Conservation (phyloP, 2,329 filamentous ascomycete genomes). For the Pseudogymnoascus sp. region DNA sequence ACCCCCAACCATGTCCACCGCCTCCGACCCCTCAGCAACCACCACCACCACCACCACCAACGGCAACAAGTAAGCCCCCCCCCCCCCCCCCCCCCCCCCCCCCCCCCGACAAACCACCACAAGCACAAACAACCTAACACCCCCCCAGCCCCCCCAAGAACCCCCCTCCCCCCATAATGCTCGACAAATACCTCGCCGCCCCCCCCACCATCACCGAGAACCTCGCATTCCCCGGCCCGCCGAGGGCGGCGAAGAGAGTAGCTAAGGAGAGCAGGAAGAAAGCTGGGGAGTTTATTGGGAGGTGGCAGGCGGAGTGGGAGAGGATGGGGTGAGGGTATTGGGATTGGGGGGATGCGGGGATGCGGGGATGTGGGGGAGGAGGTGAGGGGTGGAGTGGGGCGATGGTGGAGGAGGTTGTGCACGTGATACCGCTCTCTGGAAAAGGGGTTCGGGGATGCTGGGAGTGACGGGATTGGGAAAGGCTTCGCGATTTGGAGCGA, state of each 20-base stretch:
- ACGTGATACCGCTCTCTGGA: too few species aligned
- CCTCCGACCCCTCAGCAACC: not conserved
- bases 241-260: not conserved
- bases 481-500: not conserved
- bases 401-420: not conserved
- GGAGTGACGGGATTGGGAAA: not conserved
- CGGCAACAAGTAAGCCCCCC: not conserved
- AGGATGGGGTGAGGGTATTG: not conserved
- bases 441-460: not conserved
- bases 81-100: too few species aligned
- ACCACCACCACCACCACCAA: not conserved
- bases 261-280: not conserved
- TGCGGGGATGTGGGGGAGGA: not conserved
- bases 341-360: not conserved
- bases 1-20: not conserved
- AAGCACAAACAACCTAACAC: not conserved
- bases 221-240: not conserved
- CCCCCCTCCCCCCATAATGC: not conserved
- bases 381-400: not conserved
- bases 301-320: not conserved
- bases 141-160: not conserved
- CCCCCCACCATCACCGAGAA: not conserved
- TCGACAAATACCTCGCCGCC: not conserved
- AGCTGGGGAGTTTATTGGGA: not conserved
- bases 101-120: too few species aligned